Percentiles rank a stretch among this genome's conserved stretches.
phyloP scores from a whole-genome alignment of 495 filamentous ascomycete species.

The Hyphodiscus hymeniophilus region DNA sequence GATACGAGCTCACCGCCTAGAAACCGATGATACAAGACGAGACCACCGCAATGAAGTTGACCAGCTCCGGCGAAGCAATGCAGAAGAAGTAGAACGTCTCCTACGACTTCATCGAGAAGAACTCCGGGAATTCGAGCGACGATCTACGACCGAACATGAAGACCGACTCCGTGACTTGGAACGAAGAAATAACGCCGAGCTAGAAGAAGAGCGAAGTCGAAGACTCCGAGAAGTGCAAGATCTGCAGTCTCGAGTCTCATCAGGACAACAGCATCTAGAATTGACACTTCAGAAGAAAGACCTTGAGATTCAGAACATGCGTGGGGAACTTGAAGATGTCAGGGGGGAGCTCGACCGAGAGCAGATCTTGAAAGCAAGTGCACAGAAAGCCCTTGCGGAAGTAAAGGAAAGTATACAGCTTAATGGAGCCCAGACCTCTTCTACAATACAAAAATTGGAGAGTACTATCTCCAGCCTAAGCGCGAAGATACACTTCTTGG shows the following conservation, averaged over 20 bases:
- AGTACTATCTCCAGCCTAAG: slow-evolving; percentile 64
- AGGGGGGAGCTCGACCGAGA: slow-evolving; percentile 57
- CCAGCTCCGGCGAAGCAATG: slow-evolving; percentile 16
- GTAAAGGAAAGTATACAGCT: slow-evolving; percentile 45
- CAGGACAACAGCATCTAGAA: slow-evolving; percentile 56
- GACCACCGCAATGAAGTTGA: slow-evolving; percentile 19
- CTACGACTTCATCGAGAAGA: slow-evolving; percentile 19
- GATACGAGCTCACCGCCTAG: slow-evolving; percentile 37
- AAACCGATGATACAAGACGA: slow-evolving; percentile 33
- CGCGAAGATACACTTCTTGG: slow-evolving; percentile 76
- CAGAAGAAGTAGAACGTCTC: slow-evolving; percentile 20
- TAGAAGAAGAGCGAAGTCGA: slow-evolving; percentile 51
- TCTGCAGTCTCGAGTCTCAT: slow-evolving; percentile 47
- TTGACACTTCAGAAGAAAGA: slow-evolving; percentile 55
- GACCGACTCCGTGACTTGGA: slow-evolving; percentile 20
- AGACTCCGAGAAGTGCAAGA: slow-evolving; percentile 58
- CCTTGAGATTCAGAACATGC: slow-evolving; percentile 47
- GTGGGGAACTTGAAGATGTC: slow-evolving; percentile 42
- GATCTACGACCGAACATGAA: slow-evolving; percentile 12
- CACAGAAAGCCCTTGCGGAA: slow-evolving; percentile 55
- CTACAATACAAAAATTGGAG: slow-evolving; percentile 60
- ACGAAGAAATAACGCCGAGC: slow-evolving; percentile 10
- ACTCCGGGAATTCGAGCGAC: slow-evolving; percentile 16
- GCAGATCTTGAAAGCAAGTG: slow-evolving; percentile 39
- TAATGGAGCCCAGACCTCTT: slow-evolving; percentile 55